Conservation (phyloP, 208 protist genomes). For the Naegleria gruberi region DNA sequence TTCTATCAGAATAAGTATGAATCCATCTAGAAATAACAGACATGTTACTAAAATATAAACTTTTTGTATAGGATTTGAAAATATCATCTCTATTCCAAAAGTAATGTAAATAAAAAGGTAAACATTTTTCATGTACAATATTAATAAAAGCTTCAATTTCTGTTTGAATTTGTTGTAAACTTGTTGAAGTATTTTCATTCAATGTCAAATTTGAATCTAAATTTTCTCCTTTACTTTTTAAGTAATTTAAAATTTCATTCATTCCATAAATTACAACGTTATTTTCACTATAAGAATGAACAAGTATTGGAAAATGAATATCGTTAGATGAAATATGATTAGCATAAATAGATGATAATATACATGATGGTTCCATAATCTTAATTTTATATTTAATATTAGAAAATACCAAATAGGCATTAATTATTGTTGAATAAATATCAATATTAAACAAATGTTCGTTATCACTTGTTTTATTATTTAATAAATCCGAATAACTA, state of each 20-base stretch:
- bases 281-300: not conserved
- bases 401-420: not conserved
- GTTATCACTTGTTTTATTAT: not conserved
- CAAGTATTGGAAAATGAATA: not conserved
- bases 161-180: not conserved
- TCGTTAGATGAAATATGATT: not conserved
- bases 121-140: not conserved
- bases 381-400: not conserved
- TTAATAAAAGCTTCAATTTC: not conserved
- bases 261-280: not conserved
- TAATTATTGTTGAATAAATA: not conserved
- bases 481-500: not conserved
- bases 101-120: not conserved
- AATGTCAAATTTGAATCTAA: not conserved
- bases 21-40: not conserved
- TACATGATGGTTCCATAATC: not conserved
- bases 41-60: not conserved
- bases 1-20: not conserved
- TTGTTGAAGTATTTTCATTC: not conserved
- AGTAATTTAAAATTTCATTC: conserved; percentile 1
- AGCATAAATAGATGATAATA: not conserved
- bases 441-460: not conserved
- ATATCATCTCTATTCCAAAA: not conserved
- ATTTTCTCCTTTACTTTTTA: conserved; percentile 1
- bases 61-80: not conserved